Conservation (phyloP, 1,284 basidiomycete genomes). For the Rhodofomes roseus region DNA sequence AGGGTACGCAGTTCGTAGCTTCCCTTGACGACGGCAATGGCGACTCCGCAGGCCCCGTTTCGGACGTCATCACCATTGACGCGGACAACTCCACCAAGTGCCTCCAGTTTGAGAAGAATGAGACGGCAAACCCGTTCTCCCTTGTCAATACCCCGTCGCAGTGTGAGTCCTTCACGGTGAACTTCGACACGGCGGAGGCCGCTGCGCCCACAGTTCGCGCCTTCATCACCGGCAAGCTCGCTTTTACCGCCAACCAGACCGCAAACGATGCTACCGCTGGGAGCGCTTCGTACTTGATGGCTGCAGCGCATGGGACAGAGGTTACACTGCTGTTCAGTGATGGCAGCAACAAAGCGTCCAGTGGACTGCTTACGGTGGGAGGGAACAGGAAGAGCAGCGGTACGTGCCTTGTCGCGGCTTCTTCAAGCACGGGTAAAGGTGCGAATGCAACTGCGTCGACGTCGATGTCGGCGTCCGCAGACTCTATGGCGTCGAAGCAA, state of each 20-base stretch:
- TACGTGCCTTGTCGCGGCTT: conserved; percentile 23
- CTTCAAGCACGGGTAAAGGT: background rate
- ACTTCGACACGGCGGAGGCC: conserved; percentile 33
- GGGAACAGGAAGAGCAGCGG: conserved; percentile 26
- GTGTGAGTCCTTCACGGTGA: conserved; percentile 47
- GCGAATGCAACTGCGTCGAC: conserved; percentile 2
- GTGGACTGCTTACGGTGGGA: conserved; percentile 25
- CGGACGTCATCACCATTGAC: conserved; percentile 45
- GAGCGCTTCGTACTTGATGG: conserved; percentile 43
- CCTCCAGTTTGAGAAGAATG: conserved; percentile 20
- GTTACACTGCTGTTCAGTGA: conserved; percentile 38
- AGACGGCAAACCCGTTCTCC: conserved; percentile 18
- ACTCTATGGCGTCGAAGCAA: background rate
- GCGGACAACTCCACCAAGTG: conserved; percentile 42
- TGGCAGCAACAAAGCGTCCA: conserved; percentile 22
- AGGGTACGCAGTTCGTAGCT: conserved; percentile 48
- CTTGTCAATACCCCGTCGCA: conserved; percentile 35
- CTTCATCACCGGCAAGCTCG: conserved; percentile 40
- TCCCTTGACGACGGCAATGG: conserved; percentile 48
- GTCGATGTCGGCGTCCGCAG: conserved; percentile 5
- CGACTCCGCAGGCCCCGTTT: conserved; percentile 37
- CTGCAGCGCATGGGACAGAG: conserved; percentile 32
- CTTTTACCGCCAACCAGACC: conserved; percentile 36
- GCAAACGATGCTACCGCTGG: conserved; percentile 25
- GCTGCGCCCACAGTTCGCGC: conserved; percentile 39